These are phyloP conservation scores for Solanum tacnaense DNA, from an alignment of 257 asterid genomes.

Conservation along the genomic window DNA sequence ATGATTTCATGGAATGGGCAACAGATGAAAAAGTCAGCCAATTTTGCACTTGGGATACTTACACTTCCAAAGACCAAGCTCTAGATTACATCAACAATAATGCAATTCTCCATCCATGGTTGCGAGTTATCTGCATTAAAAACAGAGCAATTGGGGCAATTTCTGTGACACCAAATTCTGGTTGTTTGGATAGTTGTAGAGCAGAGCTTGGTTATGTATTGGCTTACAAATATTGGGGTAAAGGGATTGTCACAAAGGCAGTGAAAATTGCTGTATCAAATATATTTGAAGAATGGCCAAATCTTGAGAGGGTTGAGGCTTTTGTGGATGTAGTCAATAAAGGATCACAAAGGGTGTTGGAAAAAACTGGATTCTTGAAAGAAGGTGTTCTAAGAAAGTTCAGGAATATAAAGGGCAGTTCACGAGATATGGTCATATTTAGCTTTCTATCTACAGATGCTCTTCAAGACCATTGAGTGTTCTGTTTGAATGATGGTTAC, in stretches of 20 bases:
- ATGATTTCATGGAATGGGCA: conserved; percentile 56
- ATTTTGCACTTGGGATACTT: conserved; percentile 43
- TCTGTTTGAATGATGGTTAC: neutral
- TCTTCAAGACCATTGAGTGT: no score
- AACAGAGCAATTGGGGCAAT: conserved; percentile 36
- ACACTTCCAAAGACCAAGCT: conserved; percentile 24
- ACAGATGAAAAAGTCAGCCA: conserved; percentile 26
- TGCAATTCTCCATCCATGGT: conserved; percentile 34
- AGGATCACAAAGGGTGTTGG: conserved; percentile 44
- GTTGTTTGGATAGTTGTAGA: conserved; percentile 15
- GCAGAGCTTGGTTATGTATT: conserved; percentile 42
- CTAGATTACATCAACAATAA: conserved; percentile 10
- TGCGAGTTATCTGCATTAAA: conserved; percentile 24
- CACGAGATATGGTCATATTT: conserved; percentile 1
- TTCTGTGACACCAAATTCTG: conserved; percentile 35
- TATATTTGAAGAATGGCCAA: conserved; percentile 30
- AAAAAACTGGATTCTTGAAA: conserved; percentile 31
- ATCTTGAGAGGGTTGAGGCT: conserved; percentile 36
- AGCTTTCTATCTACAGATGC: neutral
- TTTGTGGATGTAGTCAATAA: conserved; percentile 26
- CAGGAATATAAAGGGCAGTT: conserved; percentile 6
- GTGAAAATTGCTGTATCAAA: conserved; percentile 21
- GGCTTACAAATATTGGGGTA: conserved; percentile 41
- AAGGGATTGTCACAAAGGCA: conserved; percentile 33
- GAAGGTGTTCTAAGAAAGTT: conserved; percentile 38